Evolutionary conservation across 192 early-diverging fungal species (phyloP), one percentile per base, ranked within the genome.

Genomic region (Coemansia sp.): DNA sequence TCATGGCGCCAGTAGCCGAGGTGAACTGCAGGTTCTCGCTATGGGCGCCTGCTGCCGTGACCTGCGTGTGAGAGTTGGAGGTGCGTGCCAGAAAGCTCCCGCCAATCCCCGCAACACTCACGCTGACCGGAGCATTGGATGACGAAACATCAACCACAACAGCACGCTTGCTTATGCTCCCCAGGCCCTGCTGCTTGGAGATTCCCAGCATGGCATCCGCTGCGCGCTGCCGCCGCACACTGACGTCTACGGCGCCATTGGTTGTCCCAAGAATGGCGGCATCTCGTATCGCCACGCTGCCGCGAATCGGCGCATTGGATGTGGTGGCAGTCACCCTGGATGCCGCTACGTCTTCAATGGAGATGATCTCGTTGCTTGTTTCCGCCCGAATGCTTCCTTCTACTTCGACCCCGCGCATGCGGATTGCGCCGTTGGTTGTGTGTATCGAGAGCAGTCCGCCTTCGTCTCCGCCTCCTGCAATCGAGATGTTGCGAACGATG

Each of bases 81-180:
- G 78, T 81, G 0, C 37, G 40, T 3, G 68, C 70, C 44, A 72
- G 54, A 47, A 81, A 81, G 3, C 1, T 56, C n/a, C 79, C 74
- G 6, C 26, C n/a, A 15, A 81, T 42, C 13, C 50, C 67, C 3
- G 23, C n/a, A 41, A 64, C 40, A 6, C 4, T 42, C 50, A 67
- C 48, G 3, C 40, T 48, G 6, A 75, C 62, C 8, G 23, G 37
- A 0, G 48, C 69, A 44, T 81, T 81, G 26, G 64, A 66, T 11
- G 79, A 63, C 23, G 23, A 18, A 4, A 71, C 67, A 13, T 21
- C 12, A 3, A 64, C 66, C 32, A 32, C 32, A 32, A 32, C 32
- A 32, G 32, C 2, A 32, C 32, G 3, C 32, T 32, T 32, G 32
- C 32, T 32, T 2, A 4, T 4, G 32, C 32, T 32, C 32, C 32